Evolutionary conservation across 2,329 filamentous ascomycete species (phyloP).

Genomic region (Dryadomyces quercivorus): DNA sequence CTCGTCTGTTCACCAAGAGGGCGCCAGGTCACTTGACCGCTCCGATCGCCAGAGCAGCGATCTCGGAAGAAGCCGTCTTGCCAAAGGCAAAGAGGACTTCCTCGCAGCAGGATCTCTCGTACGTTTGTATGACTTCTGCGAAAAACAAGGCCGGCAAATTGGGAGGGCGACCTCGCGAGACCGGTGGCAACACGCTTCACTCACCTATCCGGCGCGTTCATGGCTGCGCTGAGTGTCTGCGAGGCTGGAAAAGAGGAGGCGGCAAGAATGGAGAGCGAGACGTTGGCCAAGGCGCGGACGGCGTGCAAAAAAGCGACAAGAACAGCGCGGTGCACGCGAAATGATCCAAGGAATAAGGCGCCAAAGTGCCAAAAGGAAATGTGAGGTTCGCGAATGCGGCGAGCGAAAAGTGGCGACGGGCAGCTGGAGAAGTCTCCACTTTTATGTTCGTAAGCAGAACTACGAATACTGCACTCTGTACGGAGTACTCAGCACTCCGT

Average conservation of each 20-base stretch:
- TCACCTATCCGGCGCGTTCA: conserved; percentile 47
- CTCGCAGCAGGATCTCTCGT: no score
- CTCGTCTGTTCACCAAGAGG: neutral
- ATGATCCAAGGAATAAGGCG: neutral
- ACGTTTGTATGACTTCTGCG: no score
- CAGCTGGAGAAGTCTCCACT: neutral
- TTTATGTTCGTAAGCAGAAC: neutral
- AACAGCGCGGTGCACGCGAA: neutral
- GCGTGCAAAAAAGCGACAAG: neutral
- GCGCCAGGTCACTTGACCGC: neutral
- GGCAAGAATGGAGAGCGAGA: no score
- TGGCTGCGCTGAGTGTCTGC: conserved; percentile 17
- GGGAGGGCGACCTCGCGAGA: no score
- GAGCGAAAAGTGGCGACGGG: neutral
- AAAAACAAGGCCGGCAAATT: no score
- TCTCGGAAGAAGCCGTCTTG: neutral
- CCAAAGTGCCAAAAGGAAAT: neutral
- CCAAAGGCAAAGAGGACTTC: neutral
- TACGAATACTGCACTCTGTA: neutral
- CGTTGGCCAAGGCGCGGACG: no score
- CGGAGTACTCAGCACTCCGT: neutral
- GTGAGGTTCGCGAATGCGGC: neutral
- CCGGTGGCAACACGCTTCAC: conserved; percentile 13
- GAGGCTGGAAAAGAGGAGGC: neutral
- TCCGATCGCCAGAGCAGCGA: neutral